Base-by-base conservation (phyloP, 805 yeast species). In the Starmerella ratchasimensis region DNA sequence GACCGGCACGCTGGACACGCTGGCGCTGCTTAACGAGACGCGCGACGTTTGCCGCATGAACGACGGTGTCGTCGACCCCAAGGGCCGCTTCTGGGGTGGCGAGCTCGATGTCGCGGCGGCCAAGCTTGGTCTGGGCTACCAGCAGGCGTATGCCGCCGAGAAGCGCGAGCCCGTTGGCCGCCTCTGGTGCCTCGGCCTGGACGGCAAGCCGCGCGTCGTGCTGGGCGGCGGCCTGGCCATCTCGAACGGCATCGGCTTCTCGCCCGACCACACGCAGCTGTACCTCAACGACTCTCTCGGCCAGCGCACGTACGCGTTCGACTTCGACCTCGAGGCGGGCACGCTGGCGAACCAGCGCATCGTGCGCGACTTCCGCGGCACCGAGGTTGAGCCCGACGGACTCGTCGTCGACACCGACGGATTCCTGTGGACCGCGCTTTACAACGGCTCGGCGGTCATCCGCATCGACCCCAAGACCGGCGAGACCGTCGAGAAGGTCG, bases 41-140 rank as follows among this genome's bases (percentile, higher is more conserved):
- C 50, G 58, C 27, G 34, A 39, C 18, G 42, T 42, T 30, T 38
- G 56, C 31, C 45, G 82, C 52, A 75, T 90, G 29, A 83, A 83
- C 53, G 95, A 83, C 53, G 94, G 94, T 0, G 72, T 73, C 31
- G 69, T 80, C 32, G 84, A 80, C 41, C 78, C 81, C 6, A 62
- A 71, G 52, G 93, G 94, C 2, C 67, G 75, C 46, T 67, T 83
- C 37, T 80, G 74, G 74, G 74, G 71, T 19, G 59, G 58, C 13
- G 63, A 58, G 44, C 51, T 57, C 25, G 62, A 58, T 35, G 47
- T 45, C 30, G 37, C 39, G 23, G 53, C 53, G 11, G 43, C 54
- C 18, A 38, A 50, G 5, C 38, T 34, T 15, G 61, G 61, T 9
- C 49, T 52, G 5, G 52, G 51, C 4, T 47, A 44, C 37, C 36